These are phyloP conservation scores for Hanseniaspora thailandica DNA, from an alignment of 805 yeast species.

Conservation along the genomic window DNA sequence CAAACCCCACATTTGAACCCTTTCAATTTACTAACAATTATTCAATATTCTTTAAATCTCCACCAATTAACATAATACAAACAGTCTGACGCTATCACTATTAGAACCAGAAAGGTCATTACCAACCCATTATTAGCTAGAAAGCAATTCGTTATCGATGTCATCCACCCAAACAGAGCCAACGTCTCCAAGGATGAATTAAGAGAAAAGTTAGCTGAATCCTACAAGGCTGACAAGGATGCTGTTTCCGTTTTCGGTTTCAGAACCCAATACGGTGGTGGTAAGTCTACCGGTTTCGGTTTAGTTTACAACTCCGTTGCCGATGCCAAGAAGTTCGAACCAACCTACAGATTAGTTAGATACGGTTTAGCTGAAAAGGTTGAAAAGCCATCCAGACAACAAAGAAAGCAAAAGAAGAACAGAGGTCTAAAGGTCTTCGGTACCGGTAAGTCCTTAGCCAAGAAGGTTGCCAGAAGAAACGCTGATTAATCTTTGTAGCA, in stretches of 20 bases:
- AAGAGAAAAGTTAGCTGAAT: slow-evolving; percentile 82
- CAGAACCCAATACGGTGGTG: slow-evolving; percentile 99
- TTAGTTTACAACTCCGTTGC: slow-evolving; percentile 95
- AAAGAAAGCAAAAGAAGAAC: slow-evolving; percentile 99
- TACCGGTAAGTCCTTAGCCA: slow-evolving; percentile 91
- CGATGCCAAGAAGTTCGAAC: slow-evolving; percentile 97
- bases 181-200: slow-evolving; percentile 98
- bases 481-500: slow-evolving; percentile 44
- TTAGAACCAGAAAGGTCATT: slow-evolving; percentile 98
- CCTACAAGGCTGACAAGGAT: slow-evolving; percentile 85
- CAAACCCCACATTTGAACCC: neutral
- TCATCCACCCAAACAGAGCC: slow-evolving; percentile 98
- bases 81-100: slow-evolving; percentile 98
- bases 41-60: neutral
- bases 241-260: slow-evolving; percentile 96
- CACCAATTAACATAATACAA: slow-evolving; percentile 1
- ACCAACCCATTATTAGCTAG: slow-evolving; percentile 98
- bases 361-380: slow-evolving; percentile 93
- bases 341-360: slow-evolving; percentile 98
- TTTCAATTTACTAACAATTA: slow-evolving; percentile 12
- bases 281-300: slow-evolving; percentile 98
- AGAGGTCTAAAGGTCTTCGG: slow-evolving; percentile 98
- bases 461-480: slow-evolving; percentile 81
- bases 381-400: slow-evolving; percentile 98
- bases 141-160: slow-evolving; percentile 99